A percentile compares a stretch with the other conserved stretches of the same genome.
Evolutionary conservation across 148 eudicot genomes (phyloP).

Genomic region (Rhododendron simsii): DNA sequence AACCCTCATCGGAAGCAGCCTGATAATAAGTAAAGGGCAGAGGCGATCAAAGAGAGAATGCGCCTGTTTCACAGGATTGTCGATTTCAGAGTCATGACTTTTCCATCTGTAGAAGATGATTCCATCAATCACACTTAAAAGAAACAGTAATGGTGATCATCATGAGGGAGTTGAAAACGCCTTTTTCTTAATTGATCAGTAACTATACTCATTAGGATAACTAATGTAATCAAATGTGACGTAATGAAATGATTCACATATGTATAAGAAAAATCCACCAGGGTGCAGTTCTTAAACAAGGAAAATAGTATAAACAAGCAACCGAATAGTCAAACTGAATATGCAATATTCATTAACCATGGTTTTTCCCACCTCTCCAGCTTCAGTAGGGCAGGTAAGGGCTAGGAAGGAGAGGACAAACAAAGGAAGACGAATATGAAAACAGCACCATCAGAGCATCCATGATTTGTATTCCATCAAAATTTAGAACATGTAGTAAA

Average conservation of each 20-base stretch:
- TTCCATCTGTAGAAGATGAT: conserved; percentile 15
- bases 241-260: background rate
- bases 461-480: background rate
- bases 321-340: background rate
- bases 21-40: conserved; percentile 70
- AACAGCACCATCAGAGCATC: background rate
- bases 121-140: conserved; percentile 18
- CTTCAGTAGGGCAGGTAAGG: background rate
- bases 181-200: background rate
- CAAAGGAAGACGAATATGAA: background rate
- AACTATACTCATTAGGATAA: background rate
- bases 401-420: background rate
- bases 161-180: background rate
- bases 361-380: background rate
- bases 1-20: conserved; percentile 70
- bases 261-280: background rate
- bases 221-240: no score
- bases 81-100: conserved; percentile 6
- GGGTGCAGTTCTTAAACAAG: background rate
- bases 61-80: conserved; percentile 22
- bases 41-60: conserved; percentile 53
- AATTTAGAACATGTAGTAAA: background rate
- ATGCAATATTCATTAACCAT: background rate
- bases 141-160: background rate
- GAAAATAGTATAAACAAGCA: background rate